Conservation (phyloP, 176 grass and related monocot species). For the Aechmea fasciata region DNA sequence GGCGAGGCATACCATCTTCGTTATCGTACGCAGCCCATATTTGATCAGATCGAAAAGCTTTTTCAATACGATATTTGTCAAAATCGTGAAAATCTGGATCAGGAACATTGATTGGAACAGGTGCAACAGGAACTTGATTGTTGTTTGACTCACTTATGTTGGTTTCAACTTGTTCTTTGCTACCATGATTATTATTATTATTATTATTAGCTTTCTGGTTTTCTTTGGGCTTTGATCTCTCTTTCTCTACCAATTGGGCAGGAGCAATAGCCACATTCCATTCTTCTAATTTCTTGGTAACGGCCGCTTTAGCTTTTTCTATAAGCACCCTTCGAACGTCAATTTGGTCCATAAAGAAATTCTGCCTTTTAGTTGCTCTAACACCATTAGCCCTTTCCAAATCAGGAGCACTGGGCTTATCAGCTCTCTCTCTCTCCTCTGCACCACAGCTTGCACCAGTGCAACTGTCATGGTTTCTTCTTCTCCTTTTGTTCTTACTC, state of each 20-base stretch:
- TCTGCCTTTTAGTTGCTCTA: not conserved
- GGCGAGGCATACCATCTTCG: conserved; percentile 64
- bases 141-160: not conserved
- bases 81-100: conserved; percentile 67
- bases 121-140: conserved; percentile 4
- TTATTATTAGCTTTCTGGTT: conserved; percentile 6
- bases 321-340: conserved; percentile 33
- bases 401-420: conserved; percentile 7
- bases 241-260: conserved; percentile 3
- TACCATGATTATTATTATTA: not conserved
- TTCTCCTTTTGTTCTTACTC: conserved; percentile 45
- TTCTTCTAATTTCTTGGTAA: conserved; percentile 34
- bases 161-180: not conserved
- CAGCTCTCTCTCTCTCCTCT: conserved; percentile 6
- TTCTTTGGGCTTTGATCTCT: conserved; percentile 14
- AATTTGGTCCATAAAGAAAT: conserved; percentile 14
- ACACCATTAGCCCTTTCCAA: conserved; percentile 29
- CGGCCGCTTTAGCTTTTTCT: conserved; percentile 34
- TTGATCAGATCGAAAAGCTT: conserved; percentile 46
- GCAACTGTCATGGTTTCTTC: conserved; percentile 22
- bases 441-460: conserved; percentile 7
- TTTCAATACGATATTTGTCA: conserved; percentile 57
- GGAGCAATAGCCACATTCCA: conserved; percentile 23
- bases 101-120: conserved; percentile 43
- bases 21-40: conserved; percentile 64